Conservation (phyloP, 1,284 basidiomycete species). For the Serendipita sp. region DNA sequence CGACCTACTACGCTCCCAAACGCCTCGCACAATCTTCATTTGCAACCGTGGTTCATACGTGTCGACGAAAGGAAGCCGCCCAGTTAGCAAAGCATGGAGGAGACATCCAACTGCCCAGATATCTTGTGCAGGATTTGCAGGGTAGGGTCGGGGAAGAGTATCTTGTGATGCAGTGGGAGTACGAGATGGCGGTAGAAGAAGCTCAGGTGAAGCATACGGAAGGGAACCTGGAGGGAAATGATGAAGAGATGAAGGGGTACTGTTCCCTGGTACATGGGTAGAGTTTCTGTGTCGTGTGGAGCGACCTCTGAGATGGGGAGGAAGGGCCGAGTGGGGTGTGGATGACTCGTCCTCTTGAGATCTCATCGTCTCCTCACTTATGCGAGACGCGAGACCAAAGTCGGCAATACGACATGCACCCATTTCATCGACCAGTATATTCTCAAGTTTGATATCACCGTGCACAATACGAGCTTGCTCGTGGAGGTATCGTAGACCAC, state of each 20-base stretch:
- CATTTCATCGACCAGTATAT: conserved; percentile 79
- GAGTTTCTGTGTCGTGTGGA: conserved; percentile 44
- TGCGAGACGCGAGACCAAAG: conserved; percentile 64
- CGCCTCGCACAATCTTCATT: conserved; percentile 79
- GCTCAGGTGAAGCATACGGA: conserved; percentile 77
- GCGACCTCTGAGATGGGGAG: conserved; percentile 24
- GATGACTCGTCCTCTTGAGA: conserved; percentile 17
- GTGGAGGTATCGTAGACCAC: conserved; percentile 78
- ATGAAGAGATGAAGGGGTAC: conserved; percentile 19
- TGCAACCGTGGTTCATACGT: conserved; percentile 79
- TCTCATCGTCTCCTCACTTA: conserved; percentile 24
- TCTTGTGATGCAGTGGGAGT: conserved; percentile 15
- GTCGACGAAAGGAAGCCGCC: conserved; percentile 71
- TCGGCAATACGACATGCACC: conserved; percentile 70
- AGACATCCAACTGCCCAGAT: conserved; percentile 88
- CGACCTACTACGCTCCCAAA: conserved; percentile 19
- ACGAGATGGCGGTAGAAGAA: conserved; percentile 33
- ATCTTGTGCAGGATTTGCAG: conserved; percentile 61
- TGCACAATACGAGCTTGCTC: conserved; percentile 66
- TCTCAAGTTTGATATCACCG: conserved; percentile 93
- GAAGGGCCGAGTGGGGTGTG: conserved; percentile 15
- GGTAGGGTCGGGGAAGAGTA: conserved; percentile 15
- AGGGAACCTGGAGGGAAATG: conserved; percentile 70
- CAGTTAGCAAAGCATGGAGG: conserved; percentile 69
- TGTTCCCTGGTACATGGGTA: conserved; percentile 32